These are phyloP conservation scores for Gossypium aridum DNA, from an alignment of 441 rosid genomes.

Conservation along the genomic window DNA sequence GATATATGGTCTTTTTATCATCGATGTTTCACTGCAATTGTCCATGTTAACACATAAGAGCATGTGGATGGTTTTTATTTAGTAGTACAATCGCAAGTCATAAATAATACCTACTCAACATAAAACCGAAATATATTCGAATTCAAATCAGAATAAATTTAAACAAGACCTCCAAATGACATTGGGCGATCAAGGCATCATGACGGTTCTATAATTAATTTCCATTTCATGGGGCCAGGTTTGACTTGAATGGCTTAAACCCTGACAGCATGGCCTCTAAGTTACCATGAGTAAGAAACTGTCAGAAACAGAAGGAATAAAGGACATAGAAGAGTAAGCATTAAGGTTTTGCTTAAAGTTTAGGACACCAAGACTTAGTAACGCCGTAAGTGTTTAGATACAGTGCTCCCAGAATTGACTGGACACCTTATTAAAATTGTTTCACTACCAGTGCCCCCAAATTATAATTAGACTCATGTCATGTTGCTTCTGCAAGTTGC, in stretches of 20 bases:
- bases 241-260: slow-evolving; percentile 1
- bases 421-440: slow-evolving; percentile 12
- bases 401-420: slow-evolving; percentile 20
- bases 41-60: not conserved
- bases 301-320: not conserved
- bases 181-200: too few relatives aligned
- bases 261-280: not conserved
- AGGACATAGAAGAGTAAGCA: not conserved
- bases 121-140: too few relatives aligned
- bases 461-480: not conserved
- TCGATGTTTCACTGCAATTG: not conserved
- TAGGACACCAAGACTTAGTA: not conserved
- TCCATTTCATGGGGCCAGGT: not conserved
- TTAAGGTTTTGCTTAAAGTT: not conserved
- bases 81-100: too few relatives aligned
- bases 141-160: too few relatives aligned
- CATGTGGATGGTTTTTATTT: too few relatives aligned
- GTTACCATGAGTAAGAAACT: not conserved
- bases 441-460: not conserved
- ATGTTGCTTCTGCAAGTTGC: slow-evolving; percentile 1
- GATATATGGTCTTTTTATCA: not conserved
- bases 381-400: not conserved
- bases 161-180: too few relatives aligned
- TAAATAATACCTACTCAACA: too few relatives aligned
- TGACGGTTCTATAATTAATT: not conserved